Percentiles rank a stretch among this genome's conserved stretches.
Conservation (phyloP, 495 filamentous ascomycete genomes). For the Aspergillus indologenus region DNA sequence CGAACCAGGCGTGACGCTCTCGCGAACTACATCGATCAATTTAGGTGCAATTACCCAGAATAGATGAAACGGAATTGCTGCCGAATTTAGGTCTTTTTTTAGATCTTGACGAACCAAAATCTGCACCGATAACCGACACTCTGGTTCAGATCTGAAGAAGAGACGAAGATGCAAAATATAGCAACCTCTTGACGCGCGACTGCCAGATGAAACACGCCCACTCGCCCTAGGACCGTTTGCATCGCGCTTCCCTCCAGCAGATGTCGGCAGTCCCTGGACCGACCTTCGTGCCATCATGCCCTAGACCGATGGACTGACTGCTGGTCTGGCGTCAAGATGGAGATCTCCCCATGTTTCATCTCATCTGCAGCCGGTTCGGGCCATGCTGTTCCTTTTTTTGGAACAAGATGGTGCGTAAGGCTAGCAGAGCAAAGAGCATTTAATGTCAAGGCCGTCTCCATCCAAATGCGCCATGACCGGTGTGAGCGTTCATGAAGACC, state of each 20-base stretch:
- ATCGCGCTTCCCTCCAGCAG: slow-evolving; percentile 32
- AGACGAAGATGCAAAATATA: slow-evolving; percentile 42
- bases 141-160: slow-evolving; percentile 33
- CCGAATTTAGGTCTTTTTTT: slow-evolving; percentile 38
- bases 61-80: slow-evolving; percentile 36
- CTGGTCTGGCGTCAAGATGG: slow-evolving; percentile 32
- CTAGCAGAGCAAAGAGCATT: slow-evolving; percentile 31
- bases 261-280: slow-evolving; percentile 5
- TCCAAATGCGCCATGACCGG: slow-evolving; percentile 18
- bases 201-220: slow-evolving; percentile 40
- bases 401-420: slow-evolving; percentile 19
- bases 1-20: slow-evolving; percentile 13
- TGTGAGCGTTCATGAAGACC: slow-evolving; percentile 10
- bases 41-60: slow-evolving; percentile 22
- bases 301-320: slow-evolving; percentile 11
- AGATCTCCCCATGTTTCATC: slow-evolving; percentile 46
- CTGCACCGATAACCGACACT: slow-evolving; percentile 15
- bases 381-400: slow-evolving; percentile 28
- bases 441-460: slow-evolving; percentile 41
- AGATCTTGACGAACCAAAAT: slow-evolving; percentile 26
- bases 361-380: slow-evolving; percentile 30
- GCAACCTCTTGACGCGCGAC: slow-evolving; percentile 47
- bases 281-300: slow-evolving; percentile 6
- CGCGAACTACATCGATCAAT: slow-evolving; percentile 15
- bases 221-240: slow-evolving; percentile 34